Evolutionary conservation across 164 flowering plant species (phyloP).

Genomic region (Cinnamomum chago): DNA sequence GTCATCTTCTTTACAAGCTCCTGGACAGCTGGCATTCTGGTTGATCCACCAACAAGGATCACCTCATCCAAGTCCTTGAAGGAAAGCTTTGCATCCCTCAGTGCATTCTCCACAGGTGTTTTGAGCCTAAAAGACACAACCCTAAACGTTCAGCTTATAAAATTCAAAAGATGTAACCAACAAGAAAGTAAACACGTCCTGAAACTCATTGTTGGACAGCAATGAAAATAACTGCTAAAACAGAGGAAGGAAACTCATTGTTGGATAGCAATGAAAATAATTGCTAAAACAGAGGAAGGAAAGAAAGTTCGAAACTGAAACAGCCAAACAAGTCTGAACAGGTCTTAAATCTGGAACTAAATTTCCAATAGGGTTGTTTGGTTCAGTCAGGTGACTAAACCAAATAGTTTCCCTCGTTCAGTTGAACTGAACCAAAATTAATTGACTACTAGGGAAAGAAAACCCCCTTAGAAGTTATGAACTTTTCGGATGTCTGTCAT

Average conservation of each 20-base stretch:
- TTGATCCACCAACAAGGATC: slow-evolving; percentile 81
- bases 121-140: slow-evolving; percentile 33
- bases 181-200: neutral
- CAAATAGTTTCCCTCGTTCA: too few species aligned
- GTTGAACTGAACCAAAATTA: too few species aligned
- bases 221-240: too few species aligned
- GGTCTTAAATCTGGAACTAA: too few species aligned
- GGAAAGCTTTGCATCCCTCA: slow-evolving; percentile 74
- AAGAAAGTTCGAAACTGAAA: too few species aligned
- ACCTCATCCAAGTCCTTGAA: slow-evolving; percentile 76
- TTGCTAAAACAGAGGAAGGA: too few species aligned
- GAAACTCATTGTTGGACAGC: neutral
- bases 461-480: too few species aligned
- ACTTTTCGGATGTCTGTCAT: neutral
- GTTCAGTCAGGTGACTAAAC: too few species aligned
- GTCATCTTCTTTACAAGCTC: slow-evolving; percentile 71
- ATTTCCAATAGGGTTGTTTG: too few species aligned
- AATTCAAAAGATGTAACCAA: neutral
- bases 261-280: too few species aligned
- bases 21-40: slow-evolving; percentile 80
- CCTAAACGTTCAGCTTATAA: neutral
- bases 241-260: neutral
- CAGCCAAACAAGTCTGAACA: too few species aligned
- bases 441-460: too few species aligned
- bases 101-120: slow-evolving; percentile 56